Evolutionary conservation across 805 yeast species (phyloP), one percentile per base, ranked within the genome.

Genomic region (Scheffersomyces spartinae): DNA sequence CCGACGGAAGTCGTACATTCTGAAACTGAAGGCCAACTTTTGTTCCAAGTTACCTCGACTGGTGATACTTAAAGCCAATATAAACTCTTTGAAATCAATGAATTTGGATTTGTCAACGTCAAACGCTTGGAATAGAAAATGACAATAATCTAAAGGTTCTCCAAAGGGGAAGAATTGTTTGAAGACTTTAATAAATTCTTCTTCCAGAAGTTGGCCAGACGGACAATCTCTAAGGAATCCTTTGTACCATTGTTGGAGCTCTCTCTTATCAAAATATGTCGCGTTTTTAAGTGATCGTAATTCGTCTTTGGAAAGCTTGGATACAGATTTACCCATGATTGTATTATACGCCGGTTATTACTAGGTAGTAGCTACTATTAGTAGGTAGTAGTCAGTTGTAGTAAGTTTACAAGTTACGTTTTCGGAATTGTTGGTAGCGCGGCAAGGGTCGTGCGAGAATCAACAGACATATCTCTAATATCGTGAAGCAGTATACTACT

Each of bases 161-260:
- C 99, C 99, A 60, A 91, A 91, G 11, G 99, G 99, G 63, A 91
- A 91, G 51, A 88, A 91, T 45, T 91, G 97, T 48, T 83, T 83
- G 58, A 86, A 93, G 11, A 91, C 86, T 50, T 82, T 83, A 38
- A 79, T 74, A 49, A 91, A 84, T 45, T 91, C 97, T 24, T 78
- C 82, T 42, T 77, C 79, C 3, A 85, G 72, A 15, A 91, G 61
- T 47, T 78, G 86, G 1, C 97, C 97, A 17, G 73, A 64, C 1
- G 96, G 96, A 48, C 95, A 88, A 49, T 91, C 98, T 45, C 95
- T 68, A 21, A 79, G 61, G 42, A 91, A 91, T 3, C 97, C 97
- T 47, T 88, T 88, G 47, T 88, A 88, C 99, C 99, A 91, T 47
- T 88, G 98, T 51, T 91, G 97, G 22, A 91, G 68, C 47, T 91